Conservation (phyloP, 768 basidiomycete species). For the Rossbeevera mucosa region DNA sequence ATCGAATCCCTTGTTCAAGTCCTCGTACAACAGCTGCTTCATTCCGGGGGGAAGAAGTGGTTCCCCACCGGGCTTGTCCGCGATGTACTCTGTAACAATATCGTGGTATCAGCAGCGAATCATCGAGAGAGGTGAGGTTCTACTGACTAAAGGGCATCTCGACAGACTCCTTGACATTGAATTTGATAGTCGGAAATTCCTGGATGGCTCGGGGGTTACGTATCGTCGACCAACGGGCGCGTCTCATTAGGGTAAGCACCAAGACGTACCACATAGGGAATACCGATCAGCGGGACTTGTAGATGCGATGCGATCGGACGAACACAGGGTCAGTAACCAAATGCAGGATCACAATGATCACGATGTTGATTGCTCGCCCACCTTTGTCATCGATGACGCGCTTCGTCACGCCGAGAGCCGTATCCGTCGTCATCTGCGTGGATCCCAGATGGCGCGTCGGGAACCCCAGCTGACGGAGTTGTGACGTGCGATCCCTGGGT, state of each 20-base stretch:
- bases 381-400: conserved; percentile 70
- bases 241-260: too few relatives aligned
- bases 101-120: neutral
- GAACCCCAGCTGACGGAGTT: conserved; percentile 83
- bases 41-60: conserved; percentile 88
- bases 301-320: neutral
- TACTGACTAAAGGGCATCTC: conserved; percentile 96
- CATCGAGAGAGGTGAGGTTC: neutral
- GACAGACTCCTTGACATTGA: conserved; percentile 84
- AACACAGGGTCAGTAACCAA: neutral
- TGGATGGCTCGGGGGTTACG: conserved; percentile 27
- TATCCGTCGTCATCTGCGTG: conserved; percentile 98
- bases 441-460: conserved; percentile 79
- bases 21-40: conserved; percentile 77
- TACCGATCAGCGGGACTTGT: conserved; percentile 61
- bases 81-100: conserved; percentile 43
- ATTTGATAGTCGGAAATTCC: conserved; percentile 87
- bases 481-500: conserved; percentile 86
- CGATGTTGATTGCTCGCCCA: conserved; percentile 26
- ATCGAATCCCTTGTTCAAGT: conserved; percentile 84
- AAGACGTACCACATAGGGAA: conserved; percentile 62
- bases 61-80: conserved; percentile 41
- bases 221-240: neutral
- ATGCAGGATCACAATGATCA: neutral
- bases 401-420: conserved; percentile 89